These are phyloP conservation scores for Phialophora tarda DNA, from an alignment of 2,329 filamentous ascomycete genomes.

Conservation along the genomic window DNA sequence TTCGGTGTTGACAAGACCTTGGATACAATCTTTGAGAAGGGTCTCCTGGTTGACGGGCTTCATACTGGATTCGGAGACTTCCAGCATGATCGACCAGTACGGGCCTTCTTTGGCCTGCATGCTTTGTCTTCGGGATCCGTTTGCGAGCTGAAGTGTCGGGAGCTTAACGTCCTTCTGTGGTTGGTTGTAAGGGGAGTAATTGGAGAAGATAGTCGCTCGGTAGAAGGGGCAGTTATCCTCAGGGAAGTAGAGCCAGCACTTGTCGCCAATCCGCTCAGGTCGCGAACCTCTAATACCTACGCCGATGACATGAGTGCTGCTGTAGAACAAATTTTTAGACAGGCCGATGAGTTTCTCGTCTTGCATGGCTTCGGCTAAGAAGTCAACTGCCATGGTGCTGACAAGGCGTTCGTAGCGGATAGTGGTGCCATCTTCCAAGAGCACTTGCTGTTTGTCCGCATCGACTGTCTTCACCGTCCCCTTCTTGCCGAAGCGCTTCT, in stretches of 20 bases:
- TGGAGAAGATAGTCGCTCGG: conserved; percentile 99
- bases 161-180: conserved; percentile 82
- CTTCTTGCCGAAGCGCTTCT: conserved; percentile 85
- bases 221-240: conserved; percentile 99
- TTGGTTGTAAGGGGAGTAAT: conserved; percentile 99
- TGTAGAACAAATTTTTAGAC: conserved; percentile 94
- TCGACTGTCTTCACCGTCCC: conserved; percentile 86
- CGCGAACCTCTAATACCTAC: conserved; percentile 90
- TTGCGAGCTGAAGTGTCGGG: conserved; percentile 80
- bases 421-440: conserved; percentile 80
- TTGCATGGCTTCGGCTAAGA: conserved; percentile 83
- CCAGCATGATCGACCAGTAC: conserved; percentile 99
- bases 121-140: conserved; percentile 79
- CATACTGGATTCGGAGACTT: conserved; percentile 93
- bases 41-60: conserved; percentile 90
- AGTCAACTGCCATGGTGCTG: conserved; percentile 95
- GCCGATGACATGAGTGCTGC: conserved; percentile 94
- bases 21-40: conserved; percentile 87
- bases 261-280: conserved; percentile 96
- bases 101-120: conserved; percentile 80
- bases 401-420: conserved; percentile 91
- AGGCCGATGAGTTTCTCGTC: conserved; percentile 81
- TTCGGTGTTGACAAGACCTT: conserved; percentile 95
- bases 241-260: conserved; percentile 99
- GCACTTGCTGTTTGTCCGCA: conserved; percentile 80